Evolutionary conservation across 306 rosid genomes (phyloP).

Genomic region (Myrica gale): DNA sequence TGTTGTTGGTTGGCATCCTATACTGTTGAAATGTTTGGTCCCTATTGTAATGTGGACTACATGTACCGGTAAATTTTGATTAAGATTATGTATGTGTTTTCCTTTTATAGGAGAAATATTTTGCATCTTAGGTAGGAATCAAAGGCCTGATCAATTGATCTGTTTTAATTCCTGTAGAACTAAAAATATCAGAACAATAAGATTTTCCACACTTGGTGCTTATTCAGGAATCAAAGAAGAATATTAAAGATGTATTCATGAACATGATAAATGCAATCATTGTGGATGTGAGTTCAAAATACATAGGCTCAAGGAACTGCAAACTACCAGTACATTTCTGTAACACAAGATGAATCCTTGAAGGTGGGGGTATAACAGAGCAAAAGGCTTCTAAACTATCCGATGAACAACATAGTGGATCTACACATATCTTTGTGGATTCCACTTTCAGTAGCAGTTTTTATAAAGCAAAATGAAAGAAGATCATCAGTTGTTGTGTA

Average conservation of each 20-base stretch:
- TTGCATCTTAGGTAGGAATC: background rate
- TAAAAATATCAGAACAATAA: background rate
- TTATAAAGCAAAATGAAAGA: no score
- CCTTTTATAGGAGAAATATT: background rate
- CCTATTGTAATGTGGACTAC: background rate
- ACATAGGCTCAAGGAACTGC: no score
- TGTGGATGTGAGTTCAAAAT: no score
- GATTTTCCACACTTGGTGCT: background rate
- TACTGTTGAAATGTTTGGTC: background rate
- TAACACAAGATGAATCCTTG: no score
- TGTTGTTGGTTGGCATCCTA: slow-evolving; percentile 5
- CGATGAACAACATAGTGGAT: no score
- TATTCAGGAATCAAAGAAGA: background rate
- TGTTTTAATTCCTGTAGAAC: background rate
- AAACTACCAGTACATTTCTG: no score
- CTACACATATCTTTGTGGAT: no score
- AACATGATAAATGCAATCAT: background rate
- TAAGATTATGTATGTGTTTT: background rate
- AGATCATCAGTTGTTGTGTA: no score
- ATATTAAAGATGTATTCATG: background rate
- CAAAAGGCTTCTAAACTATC: background rate
- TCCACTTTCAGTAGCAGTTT: no score
- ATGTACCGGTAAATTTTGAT: background rate
- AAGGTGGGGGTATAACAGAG: no score
- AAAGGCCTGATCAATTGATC: background rate